phyloP scores from a whole-genome alignment of 164 flowering plant species.

The Nymphaea thermarum region DNA sequence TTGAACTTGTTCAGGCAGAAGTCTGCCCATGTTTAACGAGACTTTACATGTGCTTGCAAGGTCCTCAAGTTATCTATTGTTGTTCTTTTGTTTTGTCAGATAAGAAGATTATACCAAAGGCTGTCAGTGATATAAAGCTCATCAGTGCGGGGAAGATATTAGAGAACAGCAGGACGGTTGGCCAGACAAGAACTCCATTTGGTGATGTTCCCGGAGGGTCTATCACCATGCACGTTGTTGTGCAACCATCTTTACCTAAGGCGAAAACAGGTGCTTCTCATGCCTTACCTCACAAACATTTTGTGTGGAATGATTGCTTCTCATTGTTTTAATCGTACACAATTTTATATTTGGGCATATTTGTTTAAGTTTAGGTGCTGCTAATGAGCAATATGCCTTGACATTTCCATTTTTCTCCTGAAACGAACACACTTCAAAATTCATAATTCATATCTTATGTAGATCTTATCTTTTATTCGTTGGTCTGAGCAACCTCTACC shows the following conservation, averaged over 20 bases:
- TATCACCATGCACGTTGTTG: slow-evolving; percentile 42
- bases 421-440: background rate
- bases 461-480: background rate
- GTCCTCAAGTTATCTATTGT: background rate
- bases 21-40: too few species aligned
- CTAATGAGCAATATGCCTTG: background rate
- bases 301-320: background rate
- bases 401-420: background rate
- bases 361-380: background rate
- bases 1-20: too few species aligned
- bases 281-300: background rate
- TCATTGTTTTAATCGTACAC: background rate
- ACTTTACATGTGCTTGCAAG: background rate
- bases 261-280: slow-evolving; percentile 19
- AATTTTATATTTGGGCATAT: background rate
- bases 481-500: background rate
- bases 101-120: slow-evolving; percentile 26
- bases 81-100: slow-evolving; percentile 10
- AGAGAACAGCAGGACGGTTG: slow-evolving; percentile 35
- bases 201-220: slow-evolving; percentile 30
- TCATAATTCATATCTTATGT: background rate
- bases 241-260: slow-evolving; percentile 30
- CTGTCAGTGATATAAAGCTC: slow-evolving; percentile 31
- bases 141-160: slow-evolving; percentile 35
- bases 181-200: slow-evolving; percentile 30